phyloP scores from a whole-genome alignment of 2,329 filamentous ascomycete species.

The Cercospora zeae-maydis region DNA sequence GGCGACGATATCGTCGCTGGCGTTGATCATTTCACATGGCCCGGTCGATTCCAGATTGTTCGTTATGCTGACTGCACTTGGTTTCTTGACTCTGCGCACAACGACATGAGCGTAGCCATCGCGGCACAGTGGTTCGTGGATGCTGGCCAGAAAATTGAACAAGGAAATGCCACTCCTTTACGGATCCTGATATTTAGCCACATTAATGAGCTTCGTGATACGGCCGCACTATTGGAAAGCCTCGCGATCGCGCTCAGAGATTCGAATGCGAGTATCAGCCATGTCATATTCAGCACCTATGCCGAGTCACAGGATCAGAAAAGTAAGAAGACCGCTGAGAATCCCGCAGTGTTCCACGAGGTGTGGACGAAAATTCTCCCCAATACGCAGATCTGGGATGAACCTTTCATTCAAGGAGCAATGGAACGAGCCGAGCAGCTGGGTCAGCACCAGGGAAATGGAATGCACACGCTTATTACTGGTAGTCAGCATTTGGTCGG shows the following conservation, averaged over 20 bases:
- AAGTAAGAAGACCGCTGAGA: background rate
- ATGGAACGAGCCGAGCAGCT: slow-evolving; percentile 12
- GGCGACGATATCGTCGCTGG: slow-evolving; percentile 20
- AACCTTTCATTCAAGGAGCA: slow-evolving; percentile 20
- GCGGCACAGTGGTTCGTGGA: slow-evolving; percentile 41
- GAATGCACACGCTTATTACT: slow-evolving; percentile 17
- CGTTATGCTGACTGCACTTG: slow-evolving; percentile 28
- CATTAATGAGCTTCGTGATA: slow-evolving; percentile 28
- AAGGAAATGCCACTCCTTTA: background rate
- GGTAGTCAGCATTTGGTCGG: slow-evolving; percentile 24
- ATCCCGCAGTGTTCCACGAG: slow-evolving; percentile 8
- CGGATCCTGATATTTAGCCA: slow-evolving; percentile 28
- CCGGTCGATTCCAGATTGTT: slow-evolving; percentile 27
- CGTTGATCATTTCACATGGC: slow-evolving; percentile 24
- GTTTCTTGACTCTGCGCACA: slow-evolving; percentile 46
- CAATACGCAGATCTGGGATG: slow-evolving; percentile 11
- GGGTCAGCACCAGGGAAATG: background rate
- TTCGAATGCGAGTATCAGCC: slow-evolving; percentile 11
- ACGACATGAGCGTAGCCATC: slow-evolving; percentile 40
- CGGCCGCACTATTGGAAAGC: slow-evolving; percentile 17
- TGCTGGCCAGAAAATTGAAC: background rate
- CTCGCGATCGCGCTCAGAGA: slow-evolving; percentile 20
- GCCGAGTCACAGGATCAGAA: slow-evolving; percentile 12
- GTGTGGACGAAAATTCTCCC: slow-evolving; percentile 6
- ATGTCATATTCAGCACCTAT: slow-evolving; percentile 31